Conservation (phyloP, 2,329 filamentous ascomycete genomes). For the Claviceps arundinis region DNA sequence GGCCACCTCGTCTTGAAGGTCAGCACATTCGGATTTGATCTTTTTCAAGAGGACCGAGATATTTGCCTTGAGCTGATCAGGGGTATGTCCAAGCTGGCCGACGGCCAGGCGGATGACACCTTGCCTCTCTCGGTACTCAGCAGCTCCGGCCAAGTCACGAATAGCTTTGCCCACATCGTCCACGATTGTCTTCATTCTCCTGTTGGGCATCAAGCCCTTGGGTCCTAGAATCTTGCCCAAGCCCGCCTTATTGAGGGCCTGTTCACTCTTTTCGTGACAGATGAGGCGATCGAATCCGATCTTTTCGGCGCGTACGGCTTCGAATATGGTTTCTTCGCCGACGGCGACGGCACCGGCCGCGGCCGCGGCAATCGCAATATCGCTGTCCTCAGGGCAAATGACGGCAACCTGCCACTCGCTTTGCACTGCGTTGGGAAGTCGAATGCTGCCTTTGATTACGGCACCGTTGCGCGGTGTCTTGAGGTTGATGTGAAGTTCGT, state of each 20-base stretch:
- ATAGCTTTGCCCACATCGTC: constrained; percentile 64
- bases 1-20: constrained; percentile 45
- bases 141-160: constrained; percentile 69
- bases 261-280: constrained; percentile 67
- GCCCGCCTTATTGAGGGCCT: constrained; percentile 66
- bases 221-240: constrained; percentile 77
- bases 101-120: constrained; percentile 83
- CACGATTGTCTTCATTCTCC: constrained; percentile 80
- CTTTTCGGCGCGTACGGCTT: constrained; percentile 56
- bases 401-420: constrained; percentile 83
- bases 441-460: constrained; percentile 74
- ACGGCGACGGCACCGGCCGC: constrained; percentile 69
- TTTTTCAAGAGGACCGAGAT: constrained; percentile 63
- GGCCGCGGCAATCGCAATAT: constrained; percentile 58
- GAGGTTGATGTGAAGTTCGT: constrained; percentile 76
- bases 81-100: constrained; percentile 79
- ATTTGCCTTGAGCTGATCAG: constrained; percentile 75
- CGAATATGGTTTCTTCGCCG: constrained; percentile 77
- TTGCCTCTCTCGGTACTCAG: constrained; percentile 72
- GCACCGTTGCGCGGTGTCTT: constrained; percentile 76
- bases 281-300: constrained; percentile 84
- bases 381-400: constrained; percentile 72
- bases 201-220: constrained; percentile 80
- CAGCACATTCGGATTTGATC: constrained; percentile 64
- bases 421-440: constrained; percentile 78